phyloP scores from a whole-genome alignment of 2,329 filamentous ascomycete species.

The Exophiala phaeomuriformis region DNA sequence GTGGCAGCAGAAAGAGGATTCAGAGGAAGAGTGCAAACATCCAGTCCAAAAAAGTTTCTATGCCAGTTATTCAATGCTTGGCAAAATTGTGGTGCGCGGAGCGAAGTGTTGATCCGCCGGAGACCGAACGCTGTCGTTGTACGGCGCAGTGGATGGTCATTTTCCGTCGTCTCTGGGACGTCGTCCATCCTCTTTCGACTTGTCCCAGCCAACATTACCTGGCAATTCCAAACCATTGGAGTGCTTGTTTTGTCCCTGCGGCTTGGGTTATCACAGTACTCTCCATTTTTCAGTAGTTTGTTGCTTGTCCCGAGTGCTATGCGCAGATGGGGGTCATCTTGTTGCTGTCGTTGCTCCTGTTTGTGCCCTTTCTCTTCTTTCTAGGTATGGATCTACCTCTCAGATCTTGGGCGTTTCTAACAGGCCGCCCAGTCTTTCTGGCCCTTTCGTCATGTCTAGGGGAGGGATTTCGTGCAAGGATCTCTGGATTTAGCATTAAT shows the following conservation, averaged over 20 bases:
- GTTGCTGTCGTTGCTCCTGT: slow-evolving; percentile 18
- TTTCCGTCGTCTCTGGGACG: slow-evolving; percentile 24
- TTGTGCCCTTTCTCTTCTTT: slow-evolving; percentile 19
- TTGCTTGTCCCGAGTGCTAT: background rate
- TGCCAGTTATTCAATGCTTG: background rate
- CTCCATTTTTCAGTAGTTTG: background rate
- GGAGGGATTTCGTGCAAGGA: slow-evolving; percentile 44
- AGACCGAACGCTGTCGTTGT: background rate
- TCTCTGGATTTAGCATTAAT: slow-evolving; percentile 40
- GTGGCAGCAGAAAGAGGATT: background rate
- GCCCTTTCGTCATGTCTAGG: slow-evolving; percentile 51
- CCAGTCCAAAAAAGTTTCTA: slow-evolving; percentile 1
- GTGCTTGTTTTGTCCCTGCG: no score
- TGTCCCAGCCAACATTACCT: background rate
- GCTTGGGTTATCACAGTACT: no score
- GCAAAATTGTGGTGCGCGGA: background rate
- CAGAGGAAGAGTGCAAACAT: background rate
- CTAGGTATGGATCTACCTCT: slow-evolving; percentile 11
- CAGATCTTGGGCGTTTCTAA: background rate
- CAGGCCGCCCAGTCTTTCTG: slow-evolving; percentile 38
- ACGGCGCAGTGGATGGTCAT: background rate
- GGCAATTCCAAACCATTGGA: background rate
- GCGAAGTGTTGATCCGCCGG: no score
- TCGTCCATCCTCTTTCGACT: background rate
- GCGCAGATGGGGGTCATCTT: slow-evolving; percentile 17